Percentiles rank a stretch among this genome's conserved stretches.
These are phyloP conservation scores for Trametes polyzona DNA, from an alignment of 1,284 basidiomycete genomes.

Conservation along the genomic window DNA sequence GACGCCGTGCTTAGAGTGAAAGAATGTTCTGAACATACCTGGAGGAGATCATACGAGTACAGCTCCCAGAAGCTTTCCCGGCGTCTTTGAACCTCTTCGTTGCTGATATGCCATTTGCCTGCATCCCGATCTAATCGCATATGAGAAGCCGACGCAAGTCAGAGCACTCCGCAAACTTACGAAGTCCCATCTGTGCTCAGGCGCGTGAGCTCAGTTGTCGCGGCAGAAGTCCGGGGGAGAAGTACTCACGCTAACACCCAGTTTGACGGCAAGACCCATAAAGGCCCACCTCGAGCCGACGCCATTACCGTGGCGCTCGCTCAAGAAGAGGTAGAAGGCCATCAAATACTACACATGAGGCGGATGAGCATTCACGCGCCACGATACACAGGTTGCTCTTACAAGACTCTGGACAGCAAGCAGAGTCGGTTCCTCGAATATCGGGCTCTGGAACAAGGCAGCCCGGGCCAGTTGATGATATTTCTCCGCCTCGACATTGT, in stretches of 20 bases:
- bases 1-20: neutral
- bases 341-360: slow-evolving; percentile 72
- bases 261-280: slow-evolving; percentile 78
- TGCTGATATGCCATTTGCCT: slow-evolving; percentile 66
- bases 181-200: slow-evolving; percentile 73
- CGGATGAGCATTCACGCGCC: too few species aligned
- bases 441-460: slow-evolving; percentile 68
- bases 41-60: slow-evolving; percentile 77
- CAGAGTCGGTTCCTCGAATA: slow-evolving; percentile 76
- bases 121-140: slow-evolving; percentile 66
- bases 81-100: slow-evolving; percentile 61
- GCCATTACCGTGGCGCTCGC: slow-evolving; percentile 71
- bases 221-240: neutral
- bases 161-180: slow-evolving; percentile 47
- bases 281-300: slow-evolving; percentile 78
- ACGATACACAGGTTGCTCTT: slow-evolving; percentile 31
- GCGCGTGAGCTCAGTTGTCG: slow-evolving; percentile 1
- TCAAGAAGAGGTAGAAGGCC: slow-evolving; percentile 76
- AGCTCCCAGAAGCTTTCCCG: slow-evolving; percentile 77
- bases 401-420: slow-evolving; percentile 74
- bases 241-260: slow-evolving; percentile 72
- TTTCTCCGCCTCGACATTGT: slow-evolving; percentile 78
- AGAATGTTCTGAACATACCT: slow-evolving; percentile 39
- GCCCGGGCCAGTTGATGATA: slow-evolving; percentile 77
- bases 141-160: slow-evolving; percentile 19